Conservation (phyloP, 2,329 filamentous ascomycete species). For the Metarhizium rileyi region DNA sequence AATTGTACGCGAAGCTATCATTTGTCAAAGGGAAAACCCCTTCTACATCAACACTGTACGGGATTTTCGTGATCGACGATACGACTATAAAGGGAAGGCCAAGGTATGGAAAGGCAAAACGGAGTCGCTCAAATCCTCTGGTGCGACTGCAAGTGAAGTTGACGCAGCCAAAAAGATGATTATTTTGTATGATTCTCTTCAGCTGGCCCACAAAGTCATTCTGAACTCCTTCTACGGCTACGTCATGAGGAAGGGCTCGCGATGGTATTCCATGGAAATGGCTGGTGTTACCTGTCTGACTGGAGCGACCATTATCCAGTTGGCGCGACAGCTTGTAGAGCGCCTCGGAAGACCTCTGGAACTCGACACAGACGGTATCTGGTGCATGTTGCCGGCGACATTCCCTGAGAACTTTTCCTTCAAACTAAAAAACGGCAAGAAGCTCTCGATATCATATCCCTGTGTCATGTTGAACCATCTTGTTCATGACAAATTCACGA, state of each 20-base stretch:
- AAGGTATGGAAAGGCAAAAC: conserved; percentile 99
- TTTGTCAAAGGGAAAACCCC: conserved; percentile 94
- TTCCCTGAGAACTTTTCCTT: conserved; percentile 97
- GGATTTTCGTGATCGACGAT: conserved; percentile 91
- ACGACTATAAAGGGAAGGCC: conserved; percentile 96
- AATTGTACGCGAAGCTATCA: conserved; percentile 89
- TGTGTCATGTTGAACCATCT: conserved; percentile 99
- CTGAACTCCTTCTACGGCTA: conserved; percentile 98
- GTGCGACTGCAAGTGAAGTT: conserved; percentile 65
- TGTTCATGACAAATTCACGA: conserved; percentile 90
- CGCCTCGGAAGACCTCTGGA: conserved; percentile 87
- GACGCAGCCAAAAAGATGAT: conserved; percentile 99
- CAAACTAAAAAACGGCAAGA: conserved; percentile 92
- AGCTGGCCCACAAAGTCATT: conserved; percentile 97
- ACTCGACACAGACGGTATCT: conserved; percentile 96
- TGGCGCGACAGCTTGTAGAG: conserved; percentile 89
- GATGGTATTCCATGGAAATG: conserved; percentile 99
- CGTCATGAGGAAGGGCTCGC: conserved; percentile 96
- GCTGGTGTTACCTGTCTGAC: conserved; percentile 96
- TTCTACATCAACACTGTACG: conserved; percentile 97
- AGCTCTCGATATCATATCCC: conserved; percentile 90
- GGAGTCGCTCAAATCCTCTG: conserved; percentile 72
- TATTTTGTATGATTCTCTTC: conserved; percentile 86
- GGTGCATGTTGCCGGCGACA: conserved; percentile 94
- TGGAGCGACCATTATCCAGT: conserved; percentile 91